Percentiles rank a stretch among this genome's conserved stretches.
Evolutionary conservation across 176 grass and related monocot genomes (phyloP).

Genomic region (Canna indica): DNA sequence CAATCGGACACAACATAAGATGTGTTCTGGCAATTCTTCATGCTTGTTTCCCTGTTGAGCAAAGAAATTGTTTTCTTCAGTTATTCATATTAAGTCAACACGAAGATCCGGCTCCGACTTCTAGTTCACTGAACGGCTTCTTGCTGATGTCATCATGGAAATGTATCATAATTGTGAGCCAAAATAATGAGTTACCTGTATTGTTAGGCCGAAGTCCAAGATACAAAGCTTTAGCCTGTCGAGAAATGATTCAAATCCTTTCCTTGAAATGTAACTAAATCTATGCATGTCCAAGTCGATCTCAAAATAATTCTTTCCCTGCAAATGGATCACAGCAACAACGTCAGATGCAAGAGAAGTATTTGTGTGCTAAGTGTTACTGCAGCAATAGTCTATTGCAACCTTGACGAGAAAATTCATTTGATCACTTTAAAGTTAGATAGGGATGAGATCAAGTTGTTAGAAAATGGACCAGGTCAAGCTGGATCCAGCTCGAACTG

Average conservation of each 20-base stretch:
- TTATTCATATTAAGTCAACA: neutral
- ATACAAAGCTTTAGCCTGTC: constrained; percentile 14
- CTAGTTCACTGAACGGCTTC: neutral
- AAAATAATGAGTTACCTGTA: constrained; percentile 11
- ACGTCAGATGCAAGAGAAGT: too few species aligned
- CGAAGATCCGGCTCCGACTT: neutral
- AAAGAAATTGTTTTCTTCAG: neutral
- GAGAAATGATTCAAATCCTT: constrained; percentile 18
- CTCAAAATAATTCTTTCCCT: constrained; percentile 19
- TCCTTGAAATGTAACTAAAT: constrained; percentile 21
- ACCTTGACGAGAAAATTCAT: too few species aligned
- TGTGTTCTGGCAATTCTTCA: constrained; percentile 15
- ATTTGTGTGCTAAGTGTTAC: neutral
- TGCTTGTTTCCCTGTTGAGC: constrained; percentile 9
- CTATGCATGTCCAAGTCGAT: constrained; percentile 23
- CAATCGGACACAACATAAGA: constrained; percentile 9
- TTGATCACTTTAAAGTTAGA: too few species aligned
- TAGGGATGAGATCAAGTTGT: too few species aligned
- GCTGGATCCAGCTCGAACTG: too few species aligned
- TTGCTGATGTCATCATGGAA: neutral
- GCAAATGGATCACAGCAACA: neutral
- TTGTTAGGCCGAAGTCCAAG: constrained; percentile 16
- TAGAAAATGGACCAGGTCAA: too few species aligned
- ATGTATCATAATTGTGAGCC: neutral
- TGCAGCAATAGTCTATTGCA: too few species aligned